Percentiles rank a stretch among this genome's conserved stretches.
Evolutionary conservation across 2,329 filamentous ascomycete genomes (phyloP).

Genomic region (Colletotrichum gloeosporioides): DNA sequence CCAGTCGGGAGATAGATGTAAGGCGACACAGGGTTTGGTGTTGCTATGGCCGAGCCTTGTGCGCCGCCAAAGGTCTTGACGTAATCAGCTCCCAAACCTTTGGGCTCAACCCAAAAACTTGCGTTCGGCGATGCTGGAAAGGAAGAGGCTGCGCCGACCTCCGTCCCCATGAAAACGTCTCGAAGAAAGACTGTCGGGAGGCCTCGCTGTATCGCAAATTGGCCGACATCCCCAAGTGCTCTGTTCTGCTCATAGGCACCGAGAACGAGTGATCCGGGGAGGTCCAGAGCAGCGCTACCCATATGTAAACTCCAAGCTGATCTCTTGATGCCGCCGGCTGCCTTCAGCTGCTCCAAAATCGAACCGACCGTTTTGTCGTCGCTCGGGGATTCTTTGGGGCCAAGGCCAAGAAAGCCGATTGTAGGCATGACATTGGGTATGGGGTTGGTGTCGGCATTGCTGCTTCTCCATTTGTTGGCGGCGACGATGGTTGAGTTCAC

Average conservation of each 20-base stretch:
- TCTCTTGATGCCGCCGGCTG: constrained; percentile 23
- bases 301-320: constrained; percentile 36
- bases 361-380: neutral
- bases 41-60: constrained; percentile 3
- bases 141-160: constrained; percentile 19
- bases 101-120: constrained; percentile 11
- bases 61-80: constrained; percentile 10
- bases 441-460: neutral
- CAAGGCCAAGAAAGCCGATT: neutral
- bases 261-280: constrained; percentile 33
- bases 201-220: constrained; percentile 23
- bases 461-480: neutral
- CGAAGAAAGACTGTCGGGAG: constrained; percentile 16
- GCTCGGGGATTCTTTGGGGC: neutral
- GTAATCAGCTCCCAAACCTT: neutral
- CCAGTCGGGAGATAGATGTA: constrained; percentile 43
- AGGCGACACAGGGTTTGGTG: constrained; percentile 31
- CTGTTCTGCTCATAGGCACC: constrained; percentile 39
- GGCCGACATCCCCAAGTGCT: constrained; percentile 29
- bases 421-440: neutral
- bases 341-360: constrained; percentile 23
- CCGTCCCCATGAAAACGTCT: constrained; percentile 27
- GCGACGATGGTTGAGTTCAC: neutral
- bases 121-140: constrained; percentile 1
- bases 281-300: constrained; percentile 32